phyloP scores from a whole-genome alignment of 345 rosid species.

The Kernera saxatilis region DNA sequence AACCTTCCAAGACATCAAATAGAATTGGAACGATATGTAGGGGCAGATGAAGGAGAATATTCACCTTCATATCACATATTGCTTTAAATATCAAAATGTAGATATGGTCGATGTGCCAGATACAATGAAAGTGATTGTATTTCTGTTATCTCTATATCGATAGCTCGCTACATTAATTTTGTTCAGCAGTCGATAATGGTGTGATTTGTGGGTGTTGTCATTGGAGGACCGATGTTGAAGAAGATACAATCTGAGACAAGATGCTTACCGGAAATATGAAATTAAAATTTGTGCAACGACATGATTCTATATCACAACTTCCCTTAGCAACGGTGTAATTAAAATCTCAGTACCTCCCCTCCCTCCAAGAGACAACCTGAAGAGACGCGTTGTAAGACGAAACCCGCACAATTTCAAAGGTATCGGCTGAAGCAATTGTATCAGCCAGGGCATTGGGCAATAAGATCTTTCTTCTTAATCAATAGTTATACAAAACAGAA shows the following conservation, averaged over 20 bases:
- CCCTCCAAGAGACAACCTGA: not conserved
- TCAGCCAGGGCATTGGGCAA: not conserved
- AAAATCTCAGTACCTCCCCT: not conserved
- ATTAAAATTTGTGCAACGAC: not conserved
- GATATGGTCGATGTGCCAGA: not conserved
- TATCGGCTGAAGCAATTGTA: not conserved
- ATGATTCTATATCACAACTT: not conserved
- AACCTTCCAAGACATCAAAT: not conserved
- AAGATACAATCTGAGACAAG: not conserved
- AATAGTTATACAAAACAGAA: not conserved
- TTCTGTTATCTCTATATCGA: not conserved
- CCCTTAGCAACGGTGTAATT: too few species aligned
- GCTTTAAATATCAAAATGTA: not conserved
- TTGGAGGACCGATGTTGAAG: not conserved
- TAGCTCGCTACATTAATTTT: not conserved
- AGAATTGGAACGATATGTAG: not conserved
- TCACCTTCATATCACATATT: not conserved
- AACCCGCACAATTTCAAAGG: not conserved
- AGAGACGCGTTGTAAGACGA: not conserved
- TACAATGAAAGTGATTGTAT: not conserved
- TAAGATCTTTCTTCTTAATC: not conserved
- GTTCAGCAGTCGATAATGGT: not conserved
- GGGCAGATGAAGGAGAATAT: not conserved
- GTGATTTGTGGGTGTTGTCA: not conserved
- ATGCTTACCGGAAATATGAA: not conserved